Evolutionary conservation across 768 basidiomycete species (phyloP).

Genomic region (Rhodotorula diobovata): DNA sequence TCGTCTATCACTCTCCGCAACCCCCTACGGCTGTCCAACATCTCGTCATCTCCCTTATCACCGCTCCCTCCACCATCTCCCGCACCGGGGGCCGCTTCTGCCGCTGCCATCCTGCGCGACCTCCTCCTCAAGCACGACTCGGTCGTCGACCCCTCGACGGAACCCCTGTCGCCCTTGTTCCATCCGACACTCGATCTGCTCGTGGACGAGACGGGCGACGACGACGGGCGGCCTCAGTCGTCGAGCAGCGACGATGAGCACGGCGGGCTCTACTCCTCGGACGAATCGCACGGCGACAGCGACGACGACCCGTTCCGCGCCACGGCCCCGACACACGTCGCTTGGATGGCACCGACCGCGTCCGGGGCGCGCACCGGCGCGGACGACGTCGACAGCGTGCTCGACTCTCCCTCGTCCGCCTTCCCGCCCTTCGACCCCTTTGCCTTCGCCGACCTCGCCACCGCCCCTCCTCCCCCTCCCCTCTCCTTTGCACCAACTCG

Average conservation of each 20-base stretch:
- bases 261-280: background rate
- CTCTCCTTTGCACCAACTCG: background rate
- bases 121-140: constrained; percentile 11
- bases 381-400: background rate
- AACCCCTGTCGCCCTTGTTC: background rate
- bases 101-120: background rate
- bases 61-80: background rate
- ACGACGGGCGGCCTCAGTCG: background rate
- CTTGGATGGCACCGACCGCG: background rate
- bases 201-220: background rate
- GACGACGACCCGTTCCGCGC: constrained; percentile 2
- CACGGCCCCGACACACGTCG: background rate
- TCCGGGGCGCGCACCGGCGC: too few relatives aligned
- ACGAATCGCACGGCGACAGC: background rate
- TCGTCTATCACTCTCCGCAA: background rate
- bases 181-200: background rate
- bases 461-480: background rate
- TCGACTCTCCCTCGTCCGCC: background rate
- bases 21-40: background rate
- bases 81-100: background rate
- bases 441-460: background rate
- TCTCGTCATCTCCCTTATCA: background rate
- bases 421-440: constrained; percentile 12
- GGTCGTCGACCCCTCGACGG: background rate
- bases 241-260: background rate